phyloP scores from a whole-genome alignment of 2,329 filamentous ascomycete species.

The Canariomyces notabilis region DNA sequence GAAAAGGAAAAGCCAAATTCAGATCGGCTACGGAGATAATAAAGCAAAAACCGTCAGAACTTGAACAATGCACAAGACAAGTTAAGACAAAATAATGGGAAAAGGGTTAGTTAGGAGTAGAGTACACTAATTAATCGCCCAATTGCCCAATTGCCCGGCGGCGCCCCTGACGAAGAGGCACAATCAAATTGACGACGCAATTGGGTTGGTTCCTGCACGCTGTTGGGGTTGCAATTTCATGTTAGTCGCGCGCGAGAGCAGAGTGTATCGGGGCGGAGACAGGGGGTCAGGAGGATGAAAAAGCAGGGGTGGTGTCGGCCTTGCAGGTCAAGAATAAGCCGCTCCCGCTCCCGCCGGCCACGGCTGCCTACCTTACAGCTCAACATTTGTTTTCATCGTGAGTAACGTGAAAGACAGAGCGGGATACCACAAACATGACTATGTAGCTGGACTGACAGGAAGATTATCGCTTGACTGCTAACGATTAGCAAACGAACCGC shows the following conservation, averaged over 20 bases:
- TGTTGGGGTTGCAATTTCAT: constrained; percentile 19
- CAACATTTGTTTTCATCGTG: not conserved
- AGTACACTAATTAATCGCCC: constrained; percentile 3
- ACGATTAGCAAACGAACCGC: no score
- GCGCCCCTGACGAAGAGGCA: constrained; percentile 12
- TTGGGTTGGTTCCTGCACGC: constrained; percentile 12
- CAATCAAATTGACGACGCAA: constrained; percentile 7
- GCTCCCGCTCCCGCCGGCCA: not conserved
- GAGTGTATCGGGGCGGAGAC: constrained; percentile 10
- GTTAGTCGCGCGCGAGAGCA: constrained; percentile 27
- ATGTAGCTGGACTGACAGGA: no score
- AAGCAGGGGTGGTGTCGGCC: constrained; percentile 6
- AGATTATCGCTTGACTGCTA: no score
- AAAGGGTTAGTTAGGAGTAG: no score
- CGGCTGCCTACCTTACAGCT: not conserved
- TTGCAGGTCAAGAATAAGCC: constrained; percentile 6
- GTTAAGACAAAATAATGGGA: no score
- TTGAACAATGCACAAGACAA: no score
- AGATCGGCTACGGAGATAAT: not conserved
- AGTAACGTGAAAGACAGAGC: no score
- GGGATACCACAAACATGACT: no score
- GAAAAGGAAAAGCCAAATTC: not conserved
- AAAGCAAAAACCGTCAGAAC: not conserved
- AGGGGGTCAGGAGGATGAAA: not conserved
- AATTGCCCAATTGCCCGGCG: not conserved